Evolutionary conservation across 2,329 filamentous ascomycete species (phyloP), one percentile per base, ranked within the genome.

Genomic region (Ciborinia camelliae): DNA sequence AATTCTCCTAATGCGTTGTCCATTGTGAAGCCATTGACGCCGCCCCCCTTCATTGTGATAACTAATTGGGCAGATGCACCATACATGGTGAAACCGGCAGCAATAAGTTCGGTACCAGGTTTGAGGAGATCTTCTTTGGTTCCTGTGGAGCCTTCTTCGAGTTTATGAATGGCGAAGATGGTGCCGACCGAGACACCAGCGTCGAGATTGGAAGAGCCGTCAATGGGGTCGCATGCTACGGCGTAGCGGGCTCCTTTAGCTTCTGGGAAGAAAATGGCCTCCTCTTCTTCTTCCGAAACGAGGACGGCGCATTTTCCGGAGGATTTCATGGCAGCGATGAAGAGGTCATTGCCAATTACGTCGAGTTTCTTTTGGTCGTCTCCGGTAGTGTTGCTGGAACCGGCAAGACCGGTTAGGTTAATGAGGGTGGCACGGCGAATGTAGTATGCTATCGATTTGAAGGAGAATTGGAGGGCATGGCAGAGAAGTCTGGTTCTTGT

Each of bases 341-440:
- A 99, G 73, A 99, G 84, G 77, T 99, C 95, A 77, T 99, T 98
- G 77, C 93, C 94, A 76, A 99, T 98, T 66, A 99, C 94, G 77
- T 99, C 95, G 68, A 99, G 91, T 82, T 99, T 99, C 87, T 99
- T 99, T 79, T 99, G 95, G 77, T 98, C 95, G 78, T 99, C 95
- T 70, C 95, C 95, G 3, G 95, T 98, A 62, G 84, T 91, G 81
- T 99, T 99, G 71, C 92, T 91, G 67, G 94, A 95, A 66, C 95
- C 95, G 68, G 95, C 95, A 57, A 99, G 87, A 67, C 95, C 95
- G 61, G 92, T 96, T 68, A 99, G 86, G 82, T 97, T 97, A 81
- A 98, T 94, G 70, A 99, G 83, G 30, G 92, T 94, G 43, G 94
- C 92, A 78, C 95, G 90, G 74, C 94, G 93, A 79, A 99, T 99